Base-by-base conservation (phyloP, 2,329 filamentous ascomycete species). In the Aspergillus alliaceus region DNA sequence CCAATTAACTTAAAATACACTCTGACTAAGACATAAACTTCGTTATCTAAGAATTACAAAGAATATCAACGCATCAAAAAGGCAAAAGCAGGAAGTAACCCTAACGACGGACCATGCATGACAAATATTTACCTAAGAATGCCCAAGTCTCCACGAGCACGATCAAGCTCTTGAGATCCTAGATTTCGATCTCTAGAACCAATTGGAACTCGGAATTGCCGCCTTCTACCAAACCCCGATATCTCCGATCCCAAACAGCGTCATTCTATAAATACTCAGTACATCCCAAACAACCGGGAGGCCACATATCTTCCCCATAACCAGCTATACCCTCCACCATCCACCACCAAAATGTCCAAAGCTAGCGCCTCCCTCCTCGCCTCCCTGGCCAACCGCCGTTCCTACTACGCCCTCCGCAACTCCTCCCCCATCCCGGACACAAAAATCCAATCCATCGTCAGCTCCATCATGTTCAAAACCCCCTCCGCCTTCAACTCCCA, bases 401-500 rank as follows among this genome's bases (percentile, higher is more conserved):
- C 64, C 24, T 63, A 71, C 53, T 70, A 72, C 57, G 59, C 53
- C 31, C 62, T 73, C 0, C 65, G 63, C 27, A 63, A 63, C 25
- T 58, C 64, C 7, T 71, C 68, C 8, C 59, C 64, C 2, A 69
- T 73, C 15, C 51, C 71, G 2, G 69, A 75, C 51, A 57, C 56
- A 20, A 66, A 66, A 44, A 67, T 74, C 24, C 51, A 66, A 49
- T 61, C 69, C 31, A 64, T 75, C 14, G 47, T 74, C 20, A 40
- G 56, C 7, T 56, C 69, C 6, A 79, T 84, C 47, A 77, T 92
- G 63, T 79, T 83, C 55, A 80, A 90, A 72, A 81, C 86, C 2
- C 91, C 91, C 42, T 87, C 84, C 31, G 86, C 86, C 64, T 96
- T 93, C 86, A 96, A 96, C 85, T 88, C 84, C 37, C 91, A 96